phyloP scores from a whole-genome alignment of 73 alveolate genomes.

The Uronychia binucleata region DNA sequence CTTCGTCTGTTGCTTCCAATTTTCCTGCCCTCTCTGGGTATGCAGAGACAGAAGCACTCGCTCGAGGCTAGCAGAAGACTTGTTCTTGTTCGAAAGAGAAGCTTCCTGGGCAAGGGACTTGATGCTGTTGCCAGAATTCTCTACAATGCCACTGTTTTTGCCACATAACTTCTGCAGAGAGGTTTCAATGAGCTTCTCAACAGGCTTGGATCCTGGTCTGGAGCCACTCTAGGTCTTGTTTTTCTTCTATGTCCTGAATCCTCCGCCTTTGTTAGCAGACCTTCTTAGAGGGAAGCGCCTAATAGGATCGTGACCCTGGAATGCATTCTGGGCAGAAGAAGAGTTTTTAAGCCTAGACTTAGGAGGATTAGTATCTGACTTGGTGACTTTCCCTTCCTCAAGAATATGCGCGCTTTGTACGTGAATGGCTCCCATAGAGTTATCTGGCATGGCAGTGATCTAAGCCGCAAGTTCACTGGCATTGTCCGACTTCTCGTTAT shows the following conservation, averaged over 20 bases:
- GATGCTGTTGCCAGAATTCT: not conserved
- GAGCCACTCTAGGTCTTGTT: not conserved
- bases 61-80: not conserved
- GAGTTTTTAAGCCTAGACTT: no score
- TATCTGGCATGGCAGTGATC: no score
- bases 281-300: not conserved
- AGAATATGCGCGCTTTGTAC: no score
- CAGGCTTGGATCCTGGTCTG: not conserved
- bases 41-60: not conserved
- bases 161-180: not conserved
- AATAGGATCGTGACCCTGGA: not conserved
- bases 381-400: no score
- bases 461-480: no score
- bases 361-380: no score
- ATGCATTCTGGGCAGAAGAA: no score
- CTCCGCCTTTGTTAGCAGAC: not conserved
- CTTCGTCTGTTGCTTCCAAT: not conserved
- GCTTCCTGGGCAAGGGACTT: not conserved
- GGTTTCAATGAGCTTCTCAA: not conserved
- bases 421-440: no score
- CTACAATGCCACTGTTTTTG: not conserved
- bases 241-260: no score
- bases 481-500: no score
- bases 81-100: not conserved
- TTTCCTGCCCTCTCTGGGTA: not conserved